Evolutionary conservation across 495 filamentous ascomycete species (phyloP).

Genomic region (Rhizodiscina lignyota): DNA sequence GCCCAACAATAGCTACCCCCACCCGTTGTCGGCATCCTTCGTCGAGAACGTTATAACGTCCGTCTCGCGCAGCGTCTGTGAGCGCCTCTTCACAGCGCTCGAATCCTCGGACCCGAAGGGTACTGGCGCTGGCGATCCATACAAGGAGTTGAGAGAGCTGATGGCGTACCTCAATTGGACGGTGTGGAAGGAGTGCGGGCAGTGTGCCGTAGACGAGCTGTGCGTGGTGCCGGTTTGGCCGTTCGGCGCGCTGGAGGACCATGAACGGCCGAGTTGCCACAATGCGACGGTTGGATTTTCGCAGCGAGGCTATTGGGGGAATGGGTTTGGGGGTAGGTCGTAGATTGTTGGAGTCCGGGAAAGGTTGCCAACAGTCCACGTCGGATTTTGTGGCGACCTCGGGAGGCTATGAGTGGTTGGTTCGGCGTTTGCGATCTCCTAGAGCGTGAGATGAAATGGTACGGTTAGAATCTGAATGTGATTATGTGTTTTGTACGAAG

Average conservation of each 20-base stretch:
- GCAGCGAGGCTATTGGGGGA: constrained; percentile 7
- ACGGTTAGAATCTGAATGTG: too few relatives aligned
- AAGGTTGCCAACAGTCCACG: too few relatives aligned
- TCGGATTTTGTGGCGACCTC: too few relatives aligned
- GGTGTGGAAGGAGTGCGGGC: constrained; percentile 41
- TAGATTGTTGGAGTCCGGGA: too few relatives aligned
- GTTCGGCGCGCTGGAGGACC: constrained; percentile 34
- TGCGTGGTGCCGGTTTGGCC: constrained; percentile 57
- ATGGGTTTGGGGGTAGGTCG: too few relatives aligned
- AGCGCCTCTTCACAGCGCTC: constrained; percentile 27
- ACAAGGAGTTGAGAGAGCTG: constrained; percentile 22
- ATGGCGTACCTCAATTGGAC: constrained; percentile 39
- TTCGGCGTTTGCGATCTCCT: too few relatives aligned
- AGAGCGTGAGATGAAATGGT: too few relatives aligned
- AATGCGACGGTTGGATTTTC: constrained; percentile 3
- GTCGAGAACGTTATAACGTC: constrained; percentile 24
- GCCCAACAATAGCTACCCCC: constrained; percentile 6
- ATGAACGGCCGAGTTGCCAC: constrained; percentile 32
- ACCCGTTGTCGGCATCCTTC: constrained; percentile 4
- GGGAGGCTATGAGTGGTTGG: too few relatives aligned
- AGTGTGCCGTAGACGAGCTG: constrained; percentile 38
- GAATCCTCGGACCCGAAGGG: too few relatives aligned
- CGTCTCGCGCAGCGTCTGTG: constrained; percentile 34
- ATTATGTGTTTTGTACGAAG: too few relatives aligned
- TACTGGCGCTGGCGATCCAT: too few relatives aligned